These are phyloP conservation scores for Albifimbria verrucaria DNA, from an alignment of 2,329 filamentous ascomycete genomes.

Conservation along the genomic window DNA sequence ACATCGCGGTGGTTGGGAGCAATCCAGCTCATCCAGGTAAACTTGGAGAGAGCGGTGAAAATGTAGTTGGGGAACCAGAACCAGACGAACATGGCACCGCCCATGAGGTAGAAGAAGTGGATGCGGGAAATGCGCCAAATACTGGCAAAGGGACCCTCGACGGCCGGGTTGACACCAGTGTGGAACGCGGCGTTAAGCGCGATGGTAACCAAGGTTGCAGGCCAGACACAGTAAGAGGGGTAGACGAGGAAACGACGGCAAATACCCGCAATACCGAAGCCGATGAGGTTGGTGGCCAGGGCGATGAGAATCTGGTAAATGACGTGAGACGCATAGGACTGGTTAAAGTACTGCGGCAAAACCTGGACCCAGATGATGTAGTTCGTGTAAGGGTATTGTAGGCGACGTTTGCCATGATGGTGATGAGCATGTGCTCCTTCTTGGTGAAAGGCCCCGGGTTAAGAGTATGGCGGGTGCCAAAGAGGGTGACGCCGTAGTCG, in stretches of 20 bases:
- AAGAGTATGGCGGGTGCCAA: constrained; percentile 43
- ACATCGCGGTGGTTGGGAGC: constrained; percentile 41
- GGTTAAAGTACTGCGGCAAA: constrained; percentile 51
- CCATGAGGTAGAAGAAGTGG: constrained; percentile 49
- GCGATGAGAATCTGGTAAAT: constrained; percentile 54
- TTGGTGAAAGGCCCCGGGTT: constrained; percentile 56
- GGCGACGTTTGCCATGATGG: constrained; percentile 60
- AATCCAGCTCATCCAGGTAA: constrained; percentile 58
- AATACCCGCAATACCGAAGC: constrained; percentile 57
- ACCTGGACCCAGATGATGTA: constrained; percentile 54
- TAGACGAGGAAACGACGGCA: constrained; percentile 53
- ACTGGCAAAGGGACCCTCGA: constrained; percentile 39
- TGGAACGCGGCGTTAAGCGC: constrained; percentile 54
- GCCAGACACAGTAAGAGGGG: constrained; percentile 56
- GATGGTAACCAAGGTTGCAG: constrained; percentile 51
- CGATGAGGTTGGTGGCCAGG: constrained; percentile 54
- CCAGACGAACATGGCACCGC: constrained; percentile 52
- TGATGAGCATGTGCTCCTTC: constrained; percentile 61
- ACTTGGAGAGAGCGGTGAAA: constrained; percentile 48
- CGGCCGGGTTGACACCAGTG: constrained; percentile 35
- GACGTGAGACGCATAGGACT: constrained; percentile 48
- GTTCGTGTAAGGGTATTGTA: constrained; percentile 51
- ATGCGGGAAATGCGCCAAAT: constrained; percentile 46
- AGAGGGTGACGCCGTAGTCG: constrained; percentile 44
- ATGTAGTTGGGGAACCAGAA: constrained; percentile 58